Base-by-base conservation (phyloP, 495 filamentous ascomycete genomes). In the Cercophora scortea region DNA sequence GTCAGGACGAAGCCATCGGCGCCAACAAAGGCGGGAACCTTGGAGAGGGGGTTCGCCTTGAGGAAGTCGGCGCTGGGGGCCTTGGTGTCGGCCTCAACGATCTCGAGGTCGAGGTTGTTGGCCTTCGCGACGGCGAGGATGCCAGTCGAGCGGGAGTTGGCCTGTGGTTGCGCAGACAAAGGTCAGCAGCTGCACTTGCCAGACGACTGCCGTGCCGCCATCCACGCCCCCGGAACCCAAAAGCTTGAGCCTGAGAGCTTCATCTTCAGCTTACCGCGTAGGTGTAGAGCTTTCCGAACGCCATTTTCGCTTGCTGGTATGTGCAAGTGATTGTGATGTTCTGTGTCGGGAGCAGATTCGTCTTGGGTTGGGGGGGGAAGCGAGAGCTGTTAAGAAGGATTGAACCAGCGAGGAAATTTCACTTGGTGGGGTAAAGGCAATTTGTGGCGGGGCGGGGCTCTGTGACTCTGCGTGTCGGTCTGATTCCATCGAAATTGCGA, bases 261-360 rank as follows among this genome's bases (percentile, higher is more conserved):
- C 51, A 44, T 45, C 49, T 39, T 39, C 25, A 44, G 40, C 89
- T 71, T 84, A 96, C 93, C 71, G 79, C 65, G 69, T 81, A 83
- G 69, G 83, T 86, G 79, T 93, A 97, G 64, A 98, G 79, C 81
- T 95, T 97, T 78, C 93, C 93, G 81, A 97, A 97, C 57, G 85
- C 73, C 88, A 92, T 94, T 70, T 76, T 88, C 74, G 55, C 61
- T 66, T 53, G 51, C n/a, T 54, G 43, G 25, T 15, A 10, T 32
- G 46, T 57, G 52, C 43, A 49, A 47, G 47, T 16, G 43, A 50
- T 47, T 25, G 25, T 51, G 58, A 56, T 54, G 36, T 50, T 53
- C 33, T 19, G 55, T 47, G 36, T 40, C 32, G 17, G n/a, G 43
- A 51, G 52, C 47, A 39, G 25, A 40, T 57, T 25, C 25, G 25